Conservation (phyloP, 305 asterid genomes). For the Euphrasia arctica region DNA sequence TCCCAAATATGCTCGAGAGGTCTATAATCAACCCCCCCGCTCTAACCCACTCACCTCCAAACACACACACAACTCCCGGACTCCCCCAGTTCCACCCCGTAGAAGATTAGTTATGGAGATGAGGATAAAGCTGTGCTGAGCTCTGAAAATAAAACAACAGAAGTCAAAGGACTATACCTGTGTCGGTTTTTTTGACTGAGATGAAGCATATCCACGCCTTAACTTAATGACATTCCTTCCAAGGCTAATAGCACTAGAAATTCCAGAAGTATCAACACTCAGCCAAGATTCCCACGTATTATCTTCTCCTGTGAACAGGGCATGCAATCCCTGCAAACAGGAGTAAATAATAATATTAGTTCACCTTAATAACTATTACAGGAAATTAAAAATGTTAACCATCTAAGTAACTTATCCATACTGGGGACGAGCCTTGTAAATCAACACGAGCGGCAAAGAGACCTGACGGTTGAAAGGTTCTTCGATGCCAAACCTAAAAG, state of each 20-base stretch:
- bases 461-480: slow-evolving; percentile 97
- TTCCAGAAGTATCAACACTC: slow-evolving; percentile 67
- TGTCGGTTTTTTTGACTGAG: slow-evolving; percentile 79
- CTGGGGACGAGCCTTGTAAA: slow-evolving; percentile 87
- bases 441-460: slow-evolving; percentile 98
- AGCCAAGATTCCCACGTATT: slow-evolving; percentile 99
- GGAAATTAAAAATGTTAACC: slow-evolving; percentile 5
- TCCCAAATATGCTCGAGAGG: no score
- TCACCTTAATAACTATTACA: slow-evolving; percentile 14
- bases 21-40: no score
- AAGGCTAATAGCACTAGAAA: slow-evolving; percentile 48
- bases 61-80: no score
- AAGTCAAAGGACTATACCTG: slow-evolving; percentile 45
- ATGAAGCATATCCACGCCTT: slow-evolving; percentile 91
- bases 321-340: slow-evolving; percentile 75
- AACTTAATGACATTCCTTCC: slow-evolving; percentile 59
- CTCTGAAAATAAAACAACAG: slow-evolving; percentile 10
- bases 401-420: slow-evolving; percentile 33
- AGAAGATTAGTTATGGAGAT: slow-evolving; percentile 7
- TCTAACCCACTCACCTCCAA: no score
- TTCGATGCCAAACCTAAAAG: slow-evolving; percentile 90
- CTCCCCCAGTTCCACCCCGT: background rate
- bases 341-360: slow-evolving; percentile 20
- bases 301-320: slow-evolving; percentile 96
- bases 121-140: slow-evolving; percentile 14